Evolutionary conservation across 768 basidiomycete genomes (phyloP), one percentile per base, ranked within the genome.

Genomic region (Gloeostereum incarnatum): DNA sequence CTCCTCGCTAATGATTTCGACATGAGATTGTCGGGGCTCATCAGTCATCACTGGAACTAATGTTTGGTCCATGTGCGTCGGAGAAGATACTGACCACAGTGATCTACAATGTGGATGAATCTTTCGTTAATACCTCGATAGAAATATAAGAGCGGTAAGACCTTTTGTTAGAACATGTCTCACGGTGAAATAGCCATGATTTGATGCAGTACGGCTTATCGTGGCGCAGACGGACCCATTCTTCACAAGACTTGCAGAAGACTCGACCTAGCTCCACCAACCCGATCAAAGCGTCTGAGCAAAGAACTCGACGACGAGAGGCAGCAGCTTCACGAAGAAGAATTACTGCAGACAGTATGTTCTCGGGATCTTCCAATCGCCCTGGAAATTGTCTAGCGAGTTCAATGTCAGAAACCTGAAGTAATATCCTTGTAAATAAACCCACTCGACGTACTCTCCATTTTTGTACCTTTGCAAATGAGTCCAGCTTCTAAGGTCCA

Each of bases 201-300:
- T 86, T 84, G 37, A 84, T 80, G 46, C 84, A 88, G 53, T 80
- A 88, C 7, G 75, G 73, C 43, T 74, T 77, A 47, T 88, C 84
- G 53, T 85, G 83, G 29, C 85, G 57, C 14, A 88, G 65, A 55
- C 87, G 85, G 1, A 88, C 82, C 85, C 85, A 88, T 56, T 87
- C 86, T 49, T 71, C 65, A 52, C 86, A 89, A 1, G 87, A 56
- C 2, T 66, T 63, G 51, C 85, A 89, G 47, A 86, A 84, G 0
- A 87, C 81, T 20, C 77, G 57, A 47, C 79, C 80, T 0, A 81
- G 78, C 49, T 87, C 83, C 23, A 88, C 85, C 39, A 75, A 68
- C 14, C 68, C 70, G 38, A 86, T 71, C 5, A 84, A 63, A 0
- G 59, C 50, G 55, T 89, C 86, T 1, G 76, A 71, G 5, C 78